Evolutionary conservation across 2,329 filamentous ascomycete species (phyloP), one percentile per base, ranked within the genome.

Genomic region (Fusarium illudens): DNA sequence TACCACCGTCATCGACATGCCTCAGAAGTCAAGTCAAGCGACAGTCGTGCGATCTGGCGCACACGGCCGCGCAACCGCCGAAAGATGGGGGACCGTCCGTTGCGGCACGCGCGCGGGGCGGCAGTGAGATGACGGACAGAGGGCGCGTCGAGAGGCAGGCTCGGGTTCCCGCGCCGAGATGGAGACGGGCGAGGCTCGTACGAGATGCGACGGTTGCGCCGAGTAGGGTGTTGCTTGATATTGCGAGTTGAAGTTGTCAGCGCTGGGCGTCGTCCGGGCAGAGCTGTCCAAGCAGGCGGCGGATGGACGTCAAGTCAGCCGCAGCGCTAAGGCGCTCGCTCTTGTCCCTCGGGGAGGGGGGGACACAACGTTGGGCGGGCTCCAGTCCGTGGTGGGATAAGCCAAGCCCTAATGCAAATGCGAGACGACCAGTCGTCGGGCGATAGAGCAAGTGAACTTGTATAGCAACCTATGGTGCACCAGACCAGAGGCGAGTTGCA

Each of bases 1-100:
- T 76, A 86, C 82, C 73, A 84, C 81, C 72, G 83, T 85, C 70
- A 74, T 77, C 69, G 75, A 77, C 75, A 77, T 78, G 69, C 72
- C 72, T 75, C 67, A 72, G 69, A 52, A 53, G 61, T 55, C 62
- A 57, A 51, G 64, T 68, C 58, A 62, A 61, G 68, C 68, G 70
- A 73, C 71, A 71, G 58, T 71, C 67, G 72, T 74, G 72, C 72
- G 72, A 74, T 73, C 72, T 73, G 64, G 72, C 72, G 72, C 72
- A 73, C 67, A 62, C 71, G 67, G 67, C 72, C 72, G 72, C 69
- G 72, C 62, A 72, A 72, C 64, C 72, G 71, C 62, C 71, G 56
- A 67, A 68, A 58, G 59, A 62, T 72, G 63, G 49, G 48, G 59
- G 39, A 44, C 39, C 39, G 39, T 44, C 51, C 55, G 58, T 48